Base-by-base conservation (phyloP, 2,329 filamentous ascomycete species). In the Colletotrichum sp. region DNA sequence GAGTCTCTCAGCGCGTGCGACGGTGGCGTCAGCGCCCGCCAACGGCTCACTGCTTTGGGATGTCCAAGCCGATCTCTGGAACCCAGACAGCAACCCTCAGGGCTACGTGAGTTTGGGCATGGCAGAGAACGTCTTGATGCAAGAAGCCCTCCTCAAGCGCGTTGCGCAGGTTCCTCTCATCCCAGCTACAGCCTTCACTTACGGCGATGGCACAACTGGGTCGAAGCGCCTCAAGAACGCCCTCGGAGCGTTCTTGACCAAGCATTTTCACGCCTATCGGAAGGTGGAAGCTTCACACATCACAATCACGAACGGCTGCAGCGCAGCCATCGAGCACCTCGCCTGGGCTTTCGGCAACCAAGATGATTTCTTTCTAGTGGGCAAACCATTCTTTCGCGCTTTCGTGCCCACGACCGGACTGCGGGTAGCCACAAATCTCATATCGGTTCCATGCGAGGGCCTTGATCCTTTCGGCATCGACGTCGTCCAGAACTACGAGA, bases 111-210 rank as follows among this genome's bases (percentile, higher is more conserved):
- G 86, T 71, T 83, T 90, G 1, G 89, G 88, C 3, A 83, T 90
- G 3, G 89, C 89, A 9, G 89, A 91, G 79, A 90, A 90, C 78
- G 80, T 82, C 2, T 84, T 91, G 44, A 89, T 90, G 88, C 88
- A 90, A 69, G 78, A 84, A 22, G 78, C 83, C 5, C n/a, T 52
- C 12, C n/a, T 52, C n/a, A 52, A 25, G 6, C 44, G 44, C 44
- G n/a, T 52, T 25, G 11, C n/a, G 44, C n/a, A 52, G 7, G 44
- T 52, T 52, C n/a, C 44, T 52, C 11, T 52, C n/a, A 52, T 52
- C 2, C 6, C 44, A 5, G n/a, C 44, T 22, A 52, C 44, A 12
- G 44, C 44, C n/a, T 52, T 52, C n/a, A 52, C 44, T 52, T 52
- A 52, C 5, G 44, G 44, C 44, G 44, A 52, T n/a, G 44, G 44